Conservation (phyloP, 2,329 filamentous ascomycete species). For the Tetracladium maxilliforme region DNA sequence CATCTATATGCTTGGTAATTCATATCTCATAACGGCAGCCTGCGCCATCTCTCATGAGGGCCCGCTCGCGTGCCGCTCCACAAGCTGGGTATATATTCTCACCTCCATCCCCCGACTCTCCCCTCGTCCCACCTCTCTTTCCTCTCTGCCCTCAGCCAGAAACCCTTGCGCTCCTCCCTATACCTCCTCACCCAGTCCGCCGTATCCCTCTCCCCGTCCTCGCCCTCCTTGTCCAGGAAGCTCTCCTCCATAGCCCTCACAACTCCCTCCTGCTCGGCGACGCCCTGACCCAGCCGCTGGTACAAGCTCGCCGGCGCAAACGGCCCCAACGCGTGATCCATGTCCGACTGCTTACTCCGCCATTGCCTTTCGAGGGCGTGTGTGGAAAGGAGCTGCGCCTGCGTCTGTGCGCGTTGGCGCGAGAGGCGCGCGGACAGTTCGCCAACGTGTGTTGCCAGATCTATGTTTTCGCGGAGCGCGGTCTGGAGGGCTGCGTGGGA, state of each 20-base stretch:
- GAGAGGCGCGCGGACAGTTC: conserved; percentile 41
- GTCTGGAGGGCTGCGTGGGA: conserved; percentile 50
- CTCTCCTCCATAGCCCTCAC: conserved; percentile 82
- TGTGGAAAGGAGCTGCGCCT: conserved; percentile 68
- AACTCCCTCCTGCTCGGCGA: conserved; percentile 70
- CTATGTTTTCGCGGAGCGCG: conserved; percentile 56
- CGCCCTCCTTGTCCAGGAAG: conserved; percentile 57
- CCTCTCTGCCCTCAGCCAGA: conserved; percentile 70
- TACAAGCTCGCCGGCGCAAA: conserved; percentile 84
- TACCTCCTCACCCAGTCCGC: conserved; percentile 74
- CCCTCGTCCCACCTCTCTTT: conserved; percentile 95
- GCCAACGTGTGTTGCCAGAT: conserved; percentile 47
- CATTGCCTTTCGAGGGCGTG: conserved; percentile 87
- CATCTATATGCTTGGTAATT: no score
- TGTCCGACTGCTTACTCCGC: conserved; percentile 75
- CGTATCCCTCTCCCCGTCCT: conserved; percentile 59
- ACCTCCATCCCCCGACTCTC: conserved; percentile 86
- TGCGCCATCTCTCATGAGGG: no score
- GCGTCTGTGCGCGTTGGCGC: conserved; percentile 53
- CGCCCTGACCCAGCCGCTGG: conserved; percentile 59
- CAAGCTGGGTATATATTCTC: no score
- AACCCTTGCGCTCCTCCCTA: conserved; percentile 63
- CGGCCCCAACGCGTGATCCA: conserved; percentile 70
- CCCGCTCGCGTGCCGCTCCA: no score
- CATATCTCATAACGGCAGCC: no score